Base-by-base conservation (phyloP, 2,329 filamentous ascomycete genomes). In the Xylaria sp. region DNA sequence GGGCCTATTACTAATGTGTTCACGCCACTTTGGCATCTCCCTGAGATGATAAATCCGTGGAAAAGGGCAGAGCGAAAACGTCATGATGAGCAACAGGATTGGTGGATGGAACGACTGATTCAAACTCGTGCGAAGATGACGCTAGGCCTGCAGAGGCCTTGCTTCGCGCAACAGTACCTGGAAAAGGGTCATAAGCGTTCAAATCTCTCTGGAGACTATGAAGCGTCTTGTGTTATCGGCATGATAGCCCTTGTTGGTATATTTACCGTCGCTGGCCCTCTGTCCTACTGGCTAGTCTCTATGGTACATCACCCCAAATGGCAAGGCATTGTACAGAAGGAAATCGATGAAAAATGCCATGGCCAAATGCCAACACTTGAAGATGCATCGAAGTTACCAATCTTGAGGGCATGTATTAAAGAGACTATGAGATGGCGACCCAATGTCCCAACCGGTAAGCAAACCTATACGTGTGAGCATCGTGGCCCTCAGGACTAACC, bases 1-100 rank as follows among this genome's bases (percentile, higher is more conserved):
- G 86, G 86, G 0, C 85, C 86, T 1, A 84, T 88, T 70, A 87
- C 85, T n/a, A 88, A 87, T 68, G 82, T 87, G 3, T 62, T 87
- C 48, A 87, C 85, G 3, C 85, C 85, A 4, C 79, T 88, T 0
- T 87, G 85, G 85, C 81, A 86, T 66, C 74, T 87, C 0, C 85
- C 85, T 1, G 77, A 79, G 65, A 70, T 76, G 16, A 79, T 87
- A 54, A 87, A 87, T 71, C 85, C 85, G 0, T 87, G 85, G 85
- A 87, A 87, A 75, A 79, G 78, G 16, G 82, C 83, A 6, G 85
- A 87, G 74, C 81, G 79, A 48, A 85, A 84, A 74, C 81, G 85
- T 23, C 85, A 87, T 71, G 85, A 87, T 53, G 81, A 83, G 44
- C 85, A 87, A 68, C 82, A 86, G 68, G 81, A 76, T 0, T 86